Conservation (phyloP, 2,329 filamentous ascomycete genomes). For the Plenodomus biglobosus region DNA sequence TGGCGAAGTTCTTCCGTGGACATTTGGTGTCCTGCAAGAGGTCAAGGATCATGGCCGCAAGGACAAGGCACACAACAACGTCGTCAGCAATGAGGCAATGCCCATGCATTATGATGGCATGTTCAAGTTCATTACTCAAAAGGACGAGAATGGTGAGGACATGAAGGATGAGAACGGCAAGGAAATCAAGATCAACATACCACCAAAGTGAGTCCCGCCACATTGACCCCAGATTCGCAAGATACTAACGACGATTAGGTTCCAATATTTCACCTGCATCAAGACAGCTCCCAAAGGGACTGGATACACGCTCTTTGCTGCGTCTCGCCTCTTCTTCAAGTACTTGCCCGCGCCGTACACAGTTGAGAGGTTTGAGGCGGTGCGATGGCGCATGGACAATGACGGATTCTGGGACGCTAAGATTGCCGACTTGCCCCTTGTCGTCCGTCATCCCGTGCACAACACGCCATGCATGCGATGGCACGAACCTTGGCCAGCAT, state of each 20-base stretch:
- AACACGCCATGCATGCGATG: constrained; percentile 55
- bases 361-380: constrained; percentile 39
- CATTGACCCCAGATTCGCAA: constrained; percentile 8
- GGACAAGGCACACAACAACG: constrained; percentile 54
- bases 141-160: constrained; percentile 26
- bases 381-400: constrained; percentile 55
- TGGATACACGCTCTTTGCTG: constrained; percentile 58
- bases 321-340: constrained; percentile 54
- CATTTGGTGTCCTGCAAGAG: constrained; percentile 62
- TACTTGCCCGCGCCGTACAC: constrained; percentile 47
- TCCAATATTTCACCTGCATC: constrained; percentile 56
- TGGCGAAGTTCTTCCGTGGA: constrained; percentile 55
- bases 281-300: constrained; percentile 54
- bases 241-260: constrained; percentile 36
- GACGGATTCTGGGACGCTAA: constrained; percentile 51
- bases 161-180: too few species aligned
- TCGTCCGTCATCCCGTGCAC: constrained; percentile 51
- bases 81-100: constrained; percentile 55
- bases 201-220: too few species aligned
- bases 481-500: constrained; percentile 58
- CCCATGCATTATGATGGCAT: constrained; percentile 61
- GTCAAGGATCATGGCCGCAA: constrained; percentile 61
- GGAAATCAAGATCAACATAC: too few species aligned
- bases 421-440: constrained; percentile 50
- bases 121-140: constrained; percentile 55